Evolutionary conservation across 164 flowering plant genomes (phyloP).

Genomic region (Macadamia tetraphylla): DNA sequence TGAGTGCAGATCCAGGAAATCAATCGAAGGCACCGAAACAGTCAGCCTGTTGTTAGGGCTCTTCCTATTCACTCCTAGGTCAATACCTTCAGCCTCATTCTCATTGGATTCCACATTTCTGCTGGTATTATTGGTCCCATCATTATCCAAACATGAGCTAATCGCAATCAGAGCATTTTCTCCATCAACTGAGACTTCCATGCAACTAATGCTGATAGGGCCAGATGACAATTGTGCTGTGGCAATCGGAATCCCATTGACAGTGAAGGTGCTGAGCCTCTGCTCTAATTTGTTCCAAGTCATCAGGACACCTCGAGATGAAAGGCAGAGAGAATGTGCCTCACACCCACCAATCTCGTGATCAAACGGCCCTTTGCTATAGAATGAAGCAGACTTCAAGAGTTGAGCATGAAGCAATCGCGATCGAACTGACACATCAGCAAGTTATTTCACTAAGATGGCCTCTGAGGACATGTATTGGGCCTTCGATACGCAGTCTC

Average conservation of each 20-base stretch:
- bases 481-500: constrained; percentile 78
- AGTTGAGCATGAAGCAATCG: constrained; percentile 65
- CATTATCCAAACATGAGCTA: constrained; percentile 36
- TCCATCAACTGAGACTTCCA: constrained; percentile 84
- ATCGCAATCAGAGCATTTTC: constrained; percentile 63
- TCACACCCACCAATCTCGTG: constrained; percentile 54
- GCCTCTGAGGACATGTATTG: constrained; percentile 84
- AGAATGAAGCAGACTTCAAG: constrained; percentile 81
- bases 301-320: constrained; percentile 67
- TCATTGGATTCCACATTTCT: constrained; percentile 6
- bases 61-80: constrained; percentile 20
- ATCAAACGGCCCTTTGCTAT: constrained; percentile 76
- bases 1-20: too few species aligned
- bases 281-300: constrained; percentile 65
- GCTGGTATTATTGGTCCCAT: constrained; percentile 19
- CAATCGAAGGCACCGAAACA: too few species aligned
- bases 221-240: constrained; percentile 42
- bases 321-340: constrained; percentile 76
- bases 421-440: constrained; percentile 82
- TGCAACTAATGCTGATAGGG: constrained; percentile 60
- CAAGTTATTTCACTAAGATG: constrained; percentile 68
- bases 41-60: too few species aligned
- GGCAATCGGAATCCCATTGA: constrained; percentile 70
- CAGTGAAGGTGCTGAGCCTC: constrained; percentile 55
- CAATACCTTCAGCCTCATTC: constrained; percentile 15